Percentiles rank a stretch among this genome's conserved stretches.
Evolutionary conservation across 768 basidiomycete species (phyloP).

Genomic region (Holtermannia corniformis): DNA sequence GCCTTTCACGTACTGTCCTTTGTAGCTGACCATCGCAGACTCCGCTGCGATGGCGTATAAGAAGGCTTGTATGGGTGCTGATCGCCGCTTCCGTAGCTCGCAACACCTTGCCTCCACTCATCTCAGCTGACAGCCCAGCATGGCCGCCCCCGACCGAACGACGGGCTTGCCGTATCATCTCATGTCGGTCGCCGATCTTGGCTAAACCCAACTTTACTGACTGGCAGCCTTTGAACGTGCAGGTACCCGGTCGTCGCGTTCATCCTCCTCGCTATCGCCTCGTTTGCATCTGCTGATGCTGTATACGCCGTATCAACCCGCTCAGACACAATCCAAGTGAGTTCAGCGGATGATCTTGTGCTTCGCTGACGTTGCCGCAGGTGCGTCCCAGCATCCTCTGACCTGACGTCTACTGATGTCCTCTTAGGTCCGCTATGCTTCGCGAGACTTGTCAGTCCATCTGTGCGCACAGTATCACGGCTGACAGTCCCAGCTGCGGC

Average conservation of each 20-base stretch:
- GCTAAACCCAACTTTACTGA: too few species aligned
- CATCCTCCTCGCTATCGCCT: constrained; percentile 25
- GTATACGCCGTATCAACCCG: constrained; percentile 23
- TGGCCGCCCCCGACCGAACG: constrained; percentile 25
- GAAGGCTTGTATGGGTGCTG: too few species aligned
- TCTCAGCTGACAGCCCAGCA: too few species aligned
- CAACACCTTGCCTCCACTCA: too few species aligned
- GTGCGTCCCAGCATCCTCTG: too few species aligned
- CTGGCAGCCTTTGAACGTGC: too few species aligned
- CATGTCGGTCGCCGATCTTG: too few species aligned
- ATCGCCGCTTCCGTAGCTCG: too few species aligned
- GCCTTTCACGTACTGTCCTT: neutral
- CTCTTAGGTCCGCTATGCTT: constrained; percentile 8
- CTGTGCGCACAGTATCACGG: neutral
- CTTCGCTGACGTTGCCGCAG: too few species aligned
- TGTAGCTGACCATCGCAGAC: neutral
- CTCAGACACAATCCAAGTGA: constrained; percentile 1
- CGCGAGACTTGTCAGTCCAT: constrained; percentile 14
- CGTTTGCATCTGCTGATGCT: constrained; percentile 25
- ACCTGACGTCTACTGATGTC: neutral
- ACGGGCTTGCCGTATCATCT: constrained; percentile 30
- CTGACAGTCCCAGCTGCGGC: constrained; percentile 23
- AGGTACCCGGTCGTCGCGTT: constrained; percentile 23
- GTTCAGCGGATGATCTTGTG: too few species aligned
- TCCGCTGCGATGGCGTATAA: neutral